These are phyloP conservation scores for Hansenula lynferdii DNA, from an alignment of 1,139 yeast genomes.

Conservation along the genomic window DNA sequence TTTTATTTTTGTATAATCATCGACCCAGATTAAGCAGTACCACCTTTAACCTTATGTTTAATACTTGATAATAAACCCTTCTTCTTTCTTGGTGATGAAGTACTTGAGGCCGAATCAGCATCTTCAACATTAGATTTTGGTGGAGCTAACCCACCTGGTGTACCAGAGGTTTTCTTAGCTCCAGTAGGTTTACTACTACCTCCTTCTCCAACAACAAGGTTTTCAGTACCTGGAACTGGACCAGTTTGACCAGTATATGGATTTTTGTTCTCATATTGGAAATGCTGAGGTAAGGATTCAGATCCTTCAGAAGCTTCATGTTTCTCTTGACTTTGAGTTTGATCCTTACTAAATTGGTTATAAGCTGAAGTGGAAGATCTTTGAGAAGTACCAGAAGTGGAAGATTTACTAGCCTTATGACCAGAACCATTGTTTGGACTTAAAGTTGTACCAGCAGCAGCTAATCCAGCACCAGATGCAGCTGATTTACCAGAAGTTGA, in stretches of 20 bases:
- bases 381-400: background rate
- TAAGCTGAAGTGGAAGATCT: background rate
- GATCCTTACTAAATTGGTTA: constrained; percentile 2
- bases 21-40: no score
- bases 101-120: constrained; percentile 4
- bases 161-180: background rate
- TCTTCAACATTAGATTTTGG: constrained; percentile 2
- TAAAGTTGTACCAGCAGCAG: no score
- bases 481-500: constrained; percentile 5
- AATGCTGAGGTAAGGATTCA: constrained; percentile 3
- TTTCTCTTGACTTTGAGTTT: background rate
- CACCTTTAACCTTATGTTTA: constrained; percentile 9
- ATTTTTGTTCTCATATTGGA: constrained; percentile 2
- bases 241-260: constrained; percentile 7
- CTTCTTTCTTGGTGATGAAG: constrained; percentile 9
- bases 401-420: background rate
- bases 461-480: no score
- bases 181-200: background rate
- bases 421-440: background rate
- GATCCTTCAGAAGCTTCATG: background rate
- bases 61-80: constrained; percentile 11
- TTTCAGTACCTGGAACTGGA: constrained; percentile 1
- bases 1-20: no score
- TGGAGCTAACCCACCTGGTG: constrained; percentile 6
- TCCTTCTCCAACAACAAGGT: background rate